Conservation (phyloP, 2,329 filamentous ascomycete species). For the Verticillium klebahnii region DNA sequence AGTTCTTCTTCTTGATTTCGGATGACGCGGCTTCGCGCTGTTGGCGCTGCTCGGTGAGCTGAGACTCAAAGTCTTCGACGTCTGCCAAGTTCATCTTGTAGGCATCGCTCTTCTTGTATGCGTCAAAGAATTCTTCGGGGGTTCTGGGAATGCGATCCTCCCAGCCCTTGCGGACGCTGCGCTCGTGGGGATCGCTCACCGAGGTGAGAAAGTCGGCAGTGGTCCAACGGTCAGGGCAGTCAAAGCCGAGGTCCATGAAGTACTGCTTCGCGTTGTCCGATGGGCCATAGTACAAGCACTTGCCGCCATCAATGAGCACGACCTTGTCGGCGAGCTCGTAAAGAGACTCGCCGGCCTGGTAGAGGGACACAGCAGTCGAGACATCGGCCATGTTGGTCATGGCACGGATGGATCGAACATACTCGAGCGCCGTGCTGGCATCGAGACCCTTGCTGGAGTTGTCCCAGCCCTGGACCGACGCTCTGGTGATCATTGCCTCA, state of each 20-base stretch:
- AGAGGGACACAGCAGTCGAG: constrained; percentile 61
- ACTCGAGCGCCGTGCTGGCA: constrained; percentile 61
- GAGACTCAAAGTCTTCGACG: constrained; percentile 47
- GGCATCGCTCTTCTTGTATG: constrained; percentile 42
- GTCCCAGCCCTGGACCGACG: constrained; percentile 67
- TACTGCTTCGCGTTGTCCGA: constrained; percentile 60
- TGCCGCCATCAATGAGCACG: constrained; percentile 61
- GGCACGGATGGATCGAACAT: constrained; percentile 58
- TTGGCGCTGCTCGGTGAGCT: constrained; percentile 40
- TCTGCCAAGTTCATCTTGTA: constrained; percentile 38
- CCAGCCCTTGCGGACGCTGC: constrained; percentile 33
- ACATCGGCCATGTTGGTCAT: constrained; percentile 59
- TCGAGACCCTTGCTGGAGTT: constrained; percentile 65
- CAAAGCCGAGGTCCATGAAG: constrained; percentile 68
- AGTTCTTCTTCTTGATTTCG: constrained; percentile 42
- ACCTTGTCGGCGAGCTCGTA: constrained; percentile 63
- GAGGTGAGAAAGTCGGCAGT: constrained; percentile 74
- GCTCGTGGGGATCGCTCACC: constrained; percentile 59
- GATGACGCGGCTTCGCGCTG: constrained; percentile 33
- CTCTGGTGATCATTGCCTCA: constrained; percentile 59
- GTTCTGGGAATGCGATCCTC: constrained; percentile 52
- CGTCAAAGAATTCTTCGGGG: constrained; percentile 55
- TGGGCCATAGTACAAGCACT: constrained; percentile 68
- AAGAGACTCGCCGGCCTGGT: constrained; percentile 53
- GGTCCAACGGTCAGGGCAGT: constrained; percentile 66